phyloP scores from a whole-genome alignment of 2,329 filamentous ascomycete species.

The Fusarium tanahbumbuense region DNA sequence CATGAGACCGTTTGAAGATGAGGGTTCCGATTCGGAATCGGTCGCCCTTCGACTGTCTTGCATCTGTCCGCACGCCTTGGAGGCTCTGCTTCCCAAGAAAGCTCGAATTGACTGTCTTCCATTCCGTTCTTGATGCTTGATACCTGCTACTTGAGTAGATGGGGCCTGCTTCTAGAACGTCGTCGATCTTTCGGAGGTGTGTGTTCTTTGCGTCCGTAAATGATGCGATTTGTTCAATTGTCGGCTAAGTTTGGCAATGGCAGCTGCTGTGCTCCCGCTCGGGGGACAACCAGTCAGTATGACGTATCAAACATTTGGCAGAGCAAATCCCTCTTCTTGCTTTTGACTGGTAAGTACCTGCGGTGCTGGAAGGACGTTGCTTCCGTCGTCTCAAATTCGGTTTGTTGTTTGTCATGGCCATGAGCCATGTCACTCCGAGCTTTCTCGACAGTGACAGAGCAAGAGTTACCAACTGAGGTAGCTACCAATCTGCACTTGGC shows the following conservation, averaged over 20 bases:
- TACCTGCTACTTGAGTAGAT: rapidly evolving
- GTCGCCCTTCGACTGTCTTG: background rate
- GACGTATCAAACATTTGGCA: background rate
- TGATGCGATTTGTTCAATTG: background rate
- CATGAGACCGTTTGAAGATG: background rate
- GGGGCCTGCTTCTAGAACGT: background rate
- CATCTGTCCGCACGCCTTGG: too few relatives aligned
- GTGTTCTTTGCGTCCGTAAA: background rate
- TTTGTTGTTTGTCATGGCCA: background rate
- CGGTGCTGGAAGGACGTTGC: background rate
- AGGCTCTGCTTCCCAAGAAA: too few relatives aligned
- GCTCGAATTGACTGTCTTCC: background rate
- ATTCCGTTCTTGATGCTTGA: background rate
- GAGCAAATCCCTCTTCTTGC: rapidly evolving
- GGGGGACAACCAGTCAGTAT: background rate
- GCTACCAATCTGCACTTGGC: rapidly evolving
- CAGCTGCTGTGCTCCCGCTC: background rate
- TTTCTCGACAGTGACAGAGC: background rate
- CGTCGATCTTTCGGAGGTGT: background rate
- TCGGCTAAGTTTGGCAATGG: background rate
- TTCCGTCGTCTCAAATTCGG: background rate
- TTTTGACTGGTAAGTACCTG: background rate
- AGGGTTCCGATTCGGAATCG: background rate
- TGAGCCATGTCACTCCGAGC: background rate
- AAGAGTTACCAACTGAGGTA: rapidly evolving